Evolutionary conservation across 23 red algal genomes (phyloP), one percentile per base, ranked within the genome.

Genomic region (Gracilaria domingensis): DNA sequence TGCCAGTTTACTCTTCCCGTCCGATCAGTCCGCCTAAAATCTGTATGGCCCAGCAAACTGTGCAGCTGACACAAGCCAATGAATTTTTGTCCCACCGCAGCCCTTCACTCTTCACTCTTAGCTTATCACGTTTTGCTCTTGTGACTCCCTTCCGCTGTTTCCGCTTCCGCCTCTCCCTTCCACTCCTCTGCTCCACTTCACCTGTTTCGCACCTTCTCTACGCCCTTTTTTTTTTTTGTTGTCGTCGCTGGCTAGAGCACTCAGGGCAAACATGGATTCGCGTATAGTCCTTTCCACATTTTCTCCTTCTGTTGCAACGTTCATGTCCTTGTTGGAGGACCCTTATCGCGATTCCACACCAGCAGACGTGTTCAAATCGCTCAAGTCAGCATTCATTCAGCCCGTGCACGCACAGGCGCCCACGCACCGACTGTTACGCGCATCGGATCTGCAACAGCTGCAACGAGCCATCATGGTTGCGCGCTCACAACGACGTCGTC

Each of bases 1-100:
- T 24, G 65, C 71, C 51, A 93, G 90, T 32, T 77, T 93, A 54
- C 42, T 74, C 40, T 93, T 85, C 32, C 90, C 90, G 12, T 32
- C 59, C 59, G 81, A 77, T 25, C 64, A 69, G 26, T 69, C 64
- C 32, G 33, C 32, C 64, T 69, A 36, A 69, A 69, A 34, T 69
- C 32, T 18, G 36, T 4, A 36, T 8, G 64, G 64, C 64, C 64
- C 64, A 32, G 30, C 28, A 37, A 16, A 18, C 33, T 69, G 11
- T 7, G 8, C 64, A 36, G 64, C 64, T 69, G 64, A 69, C 64
- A 69, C 64, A 69, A 69, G 32, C 64, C 29, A 69, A 69, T 69
- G 36, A 36, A 34, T 37, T 69, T 38, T 69, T 30, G 12, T 32
- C 64, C 64, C 8, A 65, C 26, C 26, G 20, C 30, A 36, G 17